Conservation (phyloP, 1,284 basidiomycete genomes). For the Fomitopsis schrenkii region DNA sequence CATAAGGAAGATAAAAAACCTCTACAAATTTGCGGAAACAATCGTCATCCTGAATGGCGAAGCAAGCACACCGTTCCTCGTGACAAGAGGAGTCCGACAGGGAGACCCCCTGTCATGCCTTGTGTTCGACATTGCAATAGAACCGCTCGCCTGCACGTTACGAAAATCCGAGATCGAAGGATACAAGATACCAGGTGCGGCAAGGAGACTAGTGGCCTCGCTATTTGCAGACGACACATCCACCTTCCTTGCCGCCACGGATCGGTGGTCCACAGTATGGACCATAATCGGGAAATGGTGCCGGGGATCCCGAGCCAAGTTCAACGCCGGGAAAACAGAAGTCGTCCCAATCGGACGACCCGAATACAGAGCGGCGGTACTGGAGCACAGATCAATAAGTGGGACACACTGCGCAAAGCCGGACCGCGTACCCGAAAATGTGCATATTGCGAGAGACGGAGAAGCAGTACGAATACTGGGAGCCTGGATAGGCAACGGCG, state of each 20-base stretch:
- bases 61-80: slow-evolving; percentile 12
- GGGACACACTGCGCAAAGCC: too few species aligned
- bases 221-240: not conserved
- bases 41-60: slow-evolving; percentile 25
- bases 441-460: slow-evolving; percentile 20
- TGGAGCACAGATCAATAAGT: too few species aligned
- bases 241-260: not conserved
- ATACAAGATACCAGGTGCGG: too few species aligned
- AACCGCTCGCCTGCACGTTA: too few species aligned
- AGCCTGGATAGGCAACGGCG: slow-evolving; percentile 25
- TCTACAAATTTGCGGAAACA: slow-evolving; percentile 23
- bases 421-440: not conserved
- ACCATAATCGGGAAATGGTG: not conserved
- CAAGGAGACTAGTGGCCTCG: too few species aligned
- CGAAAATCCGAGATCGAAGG: too few species aligned
- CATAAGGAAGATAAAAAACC: slow-evolving; percentile 10
- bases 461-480: slow-evolving; percentile 23
- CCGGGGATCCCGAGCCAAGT: too few species aligned
- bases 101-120: slow-evolving; percentile 35
- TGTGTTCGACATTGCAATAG: too few species aligned
- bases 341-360: too few species aligned
- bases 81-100: slow-evolving; percentile 26
- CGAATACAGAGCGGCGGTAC: not conserved
- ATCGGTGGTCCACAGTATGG: not conserved
- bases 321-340: too few species aligned